Evolutionary conservation across 2,329 filamentous ascomycete genomes (phyloP), one percentile per base, ranked within the genome.

Genomic region (Onygenales sp.): DNA sequence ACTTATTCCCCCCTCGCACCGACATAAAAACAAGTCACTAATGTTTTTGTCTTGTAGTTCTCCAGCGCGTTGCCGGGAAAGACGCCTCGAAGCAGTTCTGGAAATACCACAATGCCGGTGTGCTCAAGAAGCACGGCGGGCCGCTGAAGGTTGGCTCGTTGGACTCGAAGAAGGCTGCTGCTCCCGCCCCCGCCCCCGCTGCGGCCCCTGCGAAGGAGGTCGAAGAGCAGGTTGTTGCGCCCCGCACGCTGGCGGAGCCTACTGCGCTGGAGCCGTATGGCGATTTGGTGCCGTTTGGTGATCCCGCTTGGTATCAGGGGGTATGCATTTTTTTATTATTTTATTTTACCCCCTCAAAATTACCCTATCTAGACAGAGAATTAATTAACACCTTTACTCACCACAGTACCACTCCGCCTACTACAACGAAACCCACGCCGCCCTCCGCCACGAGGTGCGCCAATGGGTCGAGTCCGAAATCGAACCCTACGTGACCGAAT

Each of bases 281-380:
- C 56, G 83, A 87, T 61, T 78, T 93, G 67, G 85, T 98, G 59
- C 93, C 93, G 34, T 97, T 94, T 67, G 87, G 83, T 32, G 93
- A 98, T 64, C 93, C 93, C 10, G 83, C 81, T 46, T 98, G 93
- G 93, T 96, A 96, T 72, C 91, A 95, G 70, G 85, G 85, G 60
- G 89, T 94, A 77, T 70, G 88, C 77, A 50, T 49, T 14, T 7
- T 6, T 14, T 43, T 3, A 42, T 33, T 32, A 4, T 42, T 31
- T n/a, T 11, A 5, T 51, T 34, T 10, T 9, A 17, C 17, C 17
- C 17, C 17, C 17, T 17, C 21, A 7, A 10, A 10, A 14, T 37
- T 13, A n/a, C 49, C 54, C 52, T 6, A 21, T 4, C 31, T 32
- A 9, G 31, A 42, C 6, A 37, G 11, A 17, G 9, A 48, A 45